Base-by-base conservation (phyloP, 225 moss, liverwort and hornwort genomes). In the Pseudisothecium myosuroides region DNA sequence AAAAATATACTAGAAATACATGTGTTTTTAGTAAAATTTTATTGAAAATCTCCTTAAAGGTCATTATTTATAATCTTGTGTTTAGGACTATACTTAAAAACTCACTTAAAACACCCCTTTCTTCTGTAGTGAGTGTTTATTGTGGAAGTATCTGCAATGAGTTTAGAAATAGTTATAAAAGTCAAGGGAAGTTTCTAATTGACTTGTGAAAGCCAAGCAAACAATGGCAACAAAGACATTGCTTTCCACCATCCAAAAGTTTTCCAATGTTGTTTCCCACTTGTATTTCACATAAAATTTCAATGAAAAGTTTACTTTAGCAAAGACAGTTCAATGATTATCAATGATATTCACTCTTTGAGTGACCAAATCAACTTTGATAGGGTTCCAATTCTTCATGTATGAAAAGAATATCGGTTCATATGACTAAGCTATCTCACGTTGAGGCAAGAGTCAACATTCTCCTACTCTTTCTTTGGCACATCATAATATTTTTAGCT, bases 401-500 rank as follows among this genome's bases (percentile, higher is more conserved):
- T 37, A 21, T 37, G 6, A 67, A 4, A 37, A 21, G 11, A 67
- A 37, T 37, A 37, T 37, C 37, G 37, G 6, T 37, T 39, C 68
- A 69, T n/a, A 4, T 22, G 2, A 22, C 7, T 68, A n/a, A n/a
- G 7, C 8, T n/a, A 68, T n/a, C 0, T n/a, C 0, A 68, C 0
- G 5, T 22, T 68, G n/a, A 68, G 7, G 68, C 6, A 67, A 21
- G 6, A 21, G 12, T n/a, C n/a, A 68, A 68, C 5, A 68, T n/a
- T n/a, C 4, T 12, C 22, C 22, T n/a, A 68, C 7, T 22, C 7
- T 22, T n/a, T 22, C 22, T 68, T 68, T 68, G 12, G 4, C 0
- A 68, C 68, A 39, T 69, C 2, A 17, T 23, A 24, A 8, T 14
- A 69, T 39, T 39, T 1, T 69, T 69, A 23, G 4, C 22, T n/a